phyloP scores from a whole-genome alignment of 345 rosid species.

The Cardamine occulta region DNA sequence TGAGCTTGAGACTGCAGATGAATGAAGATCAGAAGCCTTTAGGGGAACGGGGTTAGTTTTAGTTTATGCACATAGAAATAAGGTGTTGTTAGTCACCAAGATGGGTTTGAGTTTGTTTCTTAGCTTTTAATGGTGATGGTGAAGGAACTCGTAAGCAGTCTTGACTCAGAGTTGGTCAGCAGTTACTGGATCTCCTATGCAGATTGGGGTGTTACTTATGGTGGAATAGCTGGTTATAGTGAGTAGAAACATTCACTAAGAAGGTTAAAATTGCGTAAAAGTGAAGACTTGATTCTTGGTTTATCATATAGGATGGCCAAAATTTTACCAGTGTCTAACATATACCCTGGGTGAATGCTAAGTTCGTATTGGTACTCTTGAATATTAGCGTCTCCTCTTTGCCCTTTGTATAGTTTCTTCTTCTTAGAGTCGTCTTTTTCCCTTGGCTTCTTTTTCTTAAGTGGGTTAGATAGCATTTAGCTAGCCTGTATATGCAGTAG shows the following conservation, averaged over 20 bases:
- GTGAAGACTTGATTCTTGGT: constrained; percentile 40
- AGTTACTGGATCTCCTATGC: constrained; percentile 41
- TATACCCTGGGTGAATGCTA: constrained; percentile 38
- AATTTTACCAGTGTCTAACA: constrained; percentile 36
- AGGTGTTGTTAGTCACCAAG: constrained; percentile 49
- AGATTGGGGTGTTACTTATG: constrained; percentile 21
- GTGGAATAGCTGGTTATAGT: constrained; percentile 32
- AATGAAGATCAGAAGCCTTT: constrained; percentile 52
- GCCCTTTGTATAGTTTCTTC: constrained; percentile 40
- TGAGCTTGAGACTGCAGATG: constrained; percentile 71
- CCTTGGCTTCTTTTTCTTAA: constrained; percentile 34
- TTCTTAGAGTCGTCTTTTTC: constrained; percentile 34
- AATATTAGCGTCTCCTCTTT: constrained; percentile 27
- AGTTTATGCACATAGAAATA: constrained; percentile 66
- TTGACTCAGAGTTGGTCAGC: constrained; percentile 47
- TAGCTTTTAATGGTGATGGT: constrained; percentile 46
- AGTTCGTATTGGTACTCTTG: constrained; percentile 27
- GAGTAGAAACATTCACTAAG: constrained; percentile 31
- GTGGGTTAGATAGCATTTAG: constrained; percentile 45
- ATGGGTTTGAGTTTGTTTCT: constrained; percentile 40
- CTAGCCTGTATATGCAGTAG: constrained; percentile 46
- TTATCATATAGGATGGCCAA: constrained; percentile 37
- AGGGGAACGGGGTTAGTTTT: constrained; percentile 47
- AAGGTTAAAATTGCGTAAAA: constrained; percentile 25
- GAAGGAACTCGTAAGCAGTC: constrained; percentile 37